These are phyloP conservation scores for Wickerhamomyces canadensis DNA, from an alignment of 805 yeast genomes.

Conservation along the genomic window DNA sequence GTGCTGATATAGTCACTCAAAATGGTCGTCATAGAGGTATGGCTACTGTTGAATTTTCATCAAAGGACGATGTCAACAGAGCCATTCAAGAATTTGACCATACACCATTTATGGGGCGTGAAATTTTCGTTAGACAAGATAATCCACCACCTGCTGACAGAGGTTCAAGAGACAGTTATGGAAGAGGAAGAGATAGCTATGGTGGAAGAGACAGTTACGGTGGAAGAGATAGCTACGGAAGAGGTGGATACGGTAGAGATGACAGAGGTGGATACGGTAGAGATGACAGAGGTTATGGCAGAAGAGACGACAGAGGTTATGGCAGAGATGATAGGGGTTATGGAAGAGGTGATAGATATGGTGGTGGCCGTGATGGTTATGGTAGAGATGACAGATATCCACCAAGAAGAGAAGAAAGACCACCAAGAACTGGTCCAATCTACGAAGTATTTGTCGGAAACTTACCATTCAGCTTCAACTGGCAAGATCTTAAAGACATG, in stretches of 20 bases:
- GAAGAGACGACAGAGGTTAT: constrained; percentile 15
- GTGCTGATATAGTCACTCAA: constrained; percentile 77
- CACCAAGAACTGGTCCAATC: constrained; percentile 17
- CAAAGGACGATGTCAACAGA: constrained; percentile 54
- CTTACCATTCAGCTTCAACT: constrained; percentile 72
- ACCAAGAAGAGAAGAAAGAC: constrained; percentile 11
- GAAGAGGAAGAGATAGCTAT: constrained; percentile 1
- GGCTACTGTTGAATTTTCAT: constrained; percentile 84
- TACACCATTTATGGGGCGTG: constrained; percentile 62
- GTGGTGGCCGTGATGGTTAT: constrained; percentile 7
- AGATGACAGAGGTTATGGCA: constrained; percentile 5
- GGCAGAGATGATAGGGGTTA: constrained; percentile 18
- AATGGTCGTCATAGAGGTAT: constrained; percentile 82
- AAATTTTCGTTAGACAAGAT: constrained; percentile 85
- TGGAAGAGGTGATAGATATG: constrained; percentile 10
- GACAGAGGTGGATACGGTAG: constrained; percentile 1
- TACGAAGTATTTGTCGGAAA: constrained; percentile 72
- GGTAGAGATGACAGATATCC: constrained; percentile 20
- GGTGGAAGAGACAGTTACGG: constrained; percentile 15
- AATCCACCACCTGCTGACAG: constrained; percentile 64
- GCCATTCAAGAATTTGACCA: constrained; percentile 73
- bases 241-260: constrained; percentile 1
- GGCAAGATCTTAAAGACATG: constrained; percentile 84
- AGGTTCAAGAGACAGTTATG: constrained; percentile 23
- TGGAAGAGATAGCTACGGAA: constrained; percentile 3